phyloP scores from a whole-genome alignment of 2,329 filamentous ascomycete species.

The Epichloe festucae region DNA sequence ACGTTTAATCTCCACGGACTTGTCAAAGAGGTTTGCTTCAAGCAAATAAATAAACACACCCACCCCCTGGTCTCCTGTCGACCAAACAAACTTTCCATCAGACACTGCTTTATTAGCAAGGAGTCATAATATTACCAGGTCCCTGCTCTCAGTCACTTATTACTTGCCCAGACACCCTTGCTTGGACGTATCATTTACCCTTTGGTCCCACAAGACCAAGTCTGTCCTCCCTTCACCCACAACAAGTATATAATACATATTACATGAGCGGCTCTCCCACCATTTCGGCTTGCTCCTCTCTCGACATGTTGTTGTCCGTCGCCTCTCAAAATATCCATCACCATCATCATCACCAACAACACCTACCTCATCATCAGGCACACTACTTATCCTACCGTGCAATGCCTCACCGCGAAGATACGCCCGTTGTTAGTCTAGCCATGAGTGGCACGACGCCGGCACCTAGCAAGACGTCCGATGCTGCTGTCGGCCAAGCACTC shows the following conservation, averaged over 20 bases:
- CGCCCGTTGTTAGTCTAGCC: conserved; percentile 6
- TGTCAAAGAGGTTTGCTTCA: too few relatives aligned
- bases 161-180: background rate
- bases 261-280: conserved; percentile 9
- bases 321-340: conserved; percentile 8
- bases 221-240: background rate
- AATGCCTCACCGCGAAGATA: conserved; percentile 14
- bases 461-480: conserved; percentile 15
- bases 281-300: background rate
- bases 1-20: too few relatives aligned
- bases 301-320: conserved; percentile 14
- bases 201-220: background rate
- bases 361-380: background rate
- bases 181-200: background rate
- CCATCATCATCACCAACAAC: conserved; percentile 4
- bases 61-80: too few relatives aligned
- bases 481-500: conserved; percentile 51
- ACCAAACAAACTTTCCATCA: background rate
- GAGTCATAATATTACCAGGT: background rate
- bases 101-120: background rate
- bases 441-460: conserved; percentile 4
- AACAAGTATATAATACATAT: conserved; percentile 3
- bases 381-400: background rate
- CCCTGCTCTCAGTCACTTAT: background rate
- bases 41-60: too few relatives aligned